A percentile compares a stretch with the other conserved stretches of the same genome.
These are phyloP conservation scores for Pyracantha coccinea DNA, from an alignment of 331 rosid genomes.

Conservation along the genomic window DNA sequence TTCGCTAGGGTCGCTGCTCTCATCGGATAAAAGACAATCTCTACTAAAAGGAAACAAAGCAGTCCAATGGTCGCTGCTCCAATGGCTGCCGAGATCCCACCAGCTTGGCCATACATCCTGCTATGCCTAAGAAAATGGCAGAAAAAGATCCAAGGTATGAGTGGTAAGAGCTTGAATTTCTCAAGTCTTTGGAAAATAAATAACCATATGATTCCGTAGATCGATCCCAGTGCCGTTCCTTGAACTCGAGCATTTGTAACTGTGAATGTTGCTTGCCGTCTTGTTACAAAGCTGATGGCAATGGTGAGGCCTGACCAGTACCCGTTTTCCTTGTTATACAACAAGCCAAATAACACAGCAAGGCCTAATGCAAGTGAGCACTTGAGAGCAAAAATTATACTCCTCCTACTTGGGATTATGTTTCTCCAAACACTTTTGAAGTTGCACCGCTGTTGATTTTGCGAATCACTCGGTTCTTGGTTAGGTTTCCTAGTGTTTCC, in stretches of 20 bases:
- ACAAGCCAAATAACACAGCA: constrained; percentile 58
- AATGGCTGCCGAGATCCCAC: constrained; percentile 59
- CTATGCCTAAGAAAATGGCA: constrained; percentile 57
- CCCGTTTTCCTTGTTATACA: constrained; percentile 43
- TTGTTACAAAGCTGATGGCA: constrained; percentile 46
- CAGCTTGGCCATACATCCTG: constrained; percentile 73
- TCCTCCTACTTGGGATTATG: constrained; percentile 28
- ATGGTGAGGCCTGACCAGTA: constrained; percentile 75
- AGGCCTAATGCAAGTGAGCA: constrained; percentile 60
- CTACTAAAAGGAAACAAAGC: constrained; percentile 39
- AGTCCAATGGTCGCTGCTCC: constrained; percentile 70
- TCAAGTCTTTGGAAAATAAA: constrained; percentile 24
- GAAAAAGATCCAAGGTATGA: constrained; percentile 70
- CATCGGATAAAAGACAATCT: constrained; percentile 38
- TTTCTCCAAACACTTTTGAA: constrained; percentile 19
- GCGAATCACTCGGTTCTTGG: neutral
- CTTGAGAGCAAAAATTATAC: constrained; percentile 55
- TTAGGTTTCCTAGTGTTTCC: constrained; percentile 9
- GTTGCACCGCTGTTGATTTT: neutral
- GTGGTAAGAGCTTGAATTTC: constrained; percentile 36
- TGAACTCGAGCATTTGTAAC: constrained; percentile 66
- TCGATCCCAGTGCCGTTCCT: constrained; percentile 74
- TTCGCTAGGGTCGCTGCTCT: constrained; percentile 69
- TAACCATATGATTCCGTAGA: constrained; percentile 56
- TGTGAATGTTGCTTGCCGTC: constrained; percentile 53